Evolutionary conservation across 495 filamentous ascomycete species (phyloP).

Genomic region (Rhizodiscina lignyota): DNA sequence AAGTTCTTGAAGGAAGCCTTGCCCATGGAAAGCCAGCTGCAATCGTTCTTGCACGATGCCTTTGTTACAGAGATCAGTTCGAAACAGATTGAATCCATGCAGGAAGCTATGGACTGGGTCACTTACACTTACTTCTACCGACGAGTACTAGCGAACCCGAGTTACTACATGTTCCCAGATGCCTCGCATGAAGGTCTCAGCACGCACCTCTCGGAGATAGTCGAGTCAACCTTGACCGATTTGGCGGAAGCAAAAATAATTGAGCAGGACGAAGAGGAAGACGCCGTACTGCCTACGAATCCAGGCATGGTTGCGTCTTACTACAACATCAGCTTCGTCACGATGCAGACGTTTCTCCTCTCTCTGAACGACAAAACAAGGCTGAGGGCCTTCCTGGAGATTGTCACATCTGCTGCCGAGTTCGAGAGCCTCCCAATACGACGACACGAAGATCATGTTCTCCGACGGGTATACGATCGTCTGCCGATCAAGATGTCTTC

Average conservation of each 20-base stretch:
- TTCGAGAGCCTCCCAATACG: slow-evolving; percentile 92
- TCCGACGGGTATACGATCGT: slow-evolving; percentile 86
- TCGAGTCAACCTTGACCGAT: slow-evolving; percentile 85
- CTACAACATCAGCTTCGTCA: slow-evolving; percentile 98
- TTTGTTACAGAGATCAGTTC: slow-evolving; percentile 96
- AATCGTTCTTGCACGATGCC: slow-evolving; percentile 80
- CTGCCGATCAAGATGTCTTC: slow-evolving; percentile 89
- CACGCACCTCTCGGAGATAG: slow-evolving; percentile 85
- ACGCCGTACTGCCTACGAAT: slow-evolving; percentile 76
- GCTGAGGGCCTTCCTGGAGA: slow-evolving; percentile 90
- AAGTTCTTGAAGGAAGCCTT: slow-evolving; percentile 96
- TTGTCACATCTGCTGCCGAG: slow-evolving; percentile 91
- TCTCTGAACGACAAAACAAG: slow-evolving; percentile 78
- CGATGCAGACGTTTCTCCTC: slow-evolving; percentile 99
- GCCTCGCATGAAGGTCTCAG: slow-evolving; percentile 86
- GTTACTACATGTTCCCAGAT: slow-evolving; percentile 83
- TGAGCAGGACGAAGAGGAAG: slow-evolving; percentile 78
- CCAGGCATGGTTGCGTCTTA: slow-evolving; percentile 96
- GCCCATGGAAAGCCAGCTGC: slow-evolving; percentile 87
- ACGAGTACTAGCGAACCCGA: slow-evolving; percentile 89
- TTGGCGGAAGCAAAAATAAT: slow-evolving; percentile 89
- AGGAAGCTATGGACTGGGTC: slow-evolving; percentile 96
- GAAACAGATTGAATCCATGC: slow-evolving; percentile 79
- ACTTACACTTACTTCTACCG: slow-evolving; percentile 99
- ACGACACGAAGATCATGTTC: slow-evolving; percentile 75